Conservation (phyloP, 208 protist species). For the Angomonas ambiguus region DNA sequence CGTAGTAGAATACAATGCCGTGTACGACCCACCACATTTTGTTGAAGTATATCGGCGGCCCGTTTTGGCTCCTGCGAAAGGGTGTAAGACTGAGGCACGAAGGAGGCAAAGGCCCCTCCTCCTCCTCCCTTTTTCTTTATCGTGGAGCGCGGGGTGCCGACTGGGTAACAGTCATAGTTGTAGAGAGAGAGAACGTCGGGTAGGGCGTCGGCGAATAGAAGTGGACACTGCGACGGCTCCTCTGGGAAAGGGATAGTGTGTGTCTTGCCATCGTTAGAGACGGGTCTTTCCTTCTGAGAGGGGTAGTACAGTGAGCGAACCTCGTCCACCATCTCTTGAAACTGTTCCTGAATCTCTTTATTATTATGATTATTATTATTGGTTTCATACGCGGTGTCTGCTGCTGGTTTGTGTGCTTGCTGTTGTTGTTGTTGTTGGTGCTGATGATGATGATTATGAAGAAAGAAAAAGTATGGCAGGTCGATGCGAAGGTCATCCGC, state of each 20-base stretch:
- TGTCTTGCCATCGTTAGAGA: no score
- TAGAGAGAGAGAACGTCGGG: slow-evolving; percentile 60
- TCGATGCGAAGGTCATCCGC: slow-evolving; percentile 22
- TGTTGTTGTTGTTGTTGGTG: slow-evolving; percentile 6
- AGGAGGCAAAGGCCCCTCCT: slow-evolving; percentile 1
- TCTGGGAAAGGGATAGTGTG: no score
- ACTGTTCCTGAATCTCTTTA: background rate
- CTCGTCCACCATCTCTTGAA: no score
- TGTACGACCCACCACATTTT: slow-evolving; percentile 45
- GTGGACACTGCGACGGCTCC: no score
- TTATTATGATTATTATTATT: slow-evolving; percentile 8
- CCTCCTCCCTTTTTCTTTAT: background rate
- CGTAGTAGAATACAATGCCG: slow-evolving; percentile 49
- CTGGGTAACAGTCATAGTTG: slow-evolving; percentile 49
- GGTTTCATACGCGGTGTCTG: no score
- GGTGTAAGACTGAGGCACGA: slow-evolving; percentile 26
- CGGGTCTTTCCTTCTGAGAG: no score
- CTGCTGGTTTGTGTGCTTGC: no score
- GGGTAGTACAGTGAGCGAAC: no score
- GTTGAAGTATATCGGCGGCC: slow-evolving; percentile 31
- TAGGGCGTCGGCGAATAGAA: slow-evolving; percentile 42
- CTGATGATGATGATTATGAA: no score
- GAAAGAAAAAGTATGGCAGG: slow-evolving; percentile 15
- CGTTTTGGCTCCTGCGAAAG: slow-evolving; percentile 45
- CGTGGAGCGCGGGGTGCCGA: background rate